Evolutionary conservation across 257 asterid species (phyloP).

Genomic region (Plantago major): DNA sequence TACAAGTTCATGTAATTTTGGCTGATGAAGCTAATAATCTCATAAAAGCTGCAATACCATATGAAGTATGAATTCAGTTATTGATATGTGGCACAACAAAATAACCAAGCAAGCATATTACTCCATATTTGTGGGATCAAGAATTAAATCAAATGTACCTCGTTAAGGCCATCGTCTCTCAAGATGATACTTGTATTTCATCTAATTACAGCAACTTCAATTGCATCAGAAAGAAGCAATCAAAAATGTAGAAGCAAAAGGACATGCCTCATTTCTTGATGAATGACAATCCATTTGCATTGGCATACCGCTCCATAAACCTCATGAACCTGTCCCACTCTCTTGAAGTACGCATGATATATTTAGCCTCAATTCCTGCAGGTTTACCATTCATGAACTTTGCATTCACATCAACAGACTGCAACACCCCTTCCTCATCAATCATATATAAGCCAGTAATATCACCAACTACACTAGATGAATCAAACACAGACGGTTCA

Average conservation of each 20-base stretch:
- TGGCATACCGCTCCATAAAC: conserved; percentile 85
- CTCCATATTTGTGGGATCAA: conserved; percentile 8
- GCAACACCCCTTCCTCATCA: conserved; percentile 85
- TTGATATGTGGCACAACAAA: background rate
- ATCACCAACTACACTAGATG: conserved; percentile 82
- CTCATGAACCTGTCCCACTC: conserved; percentile 99
- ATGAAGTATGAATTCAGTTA: too few species aligned
- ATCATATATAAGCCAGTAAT: conserved; percentile 93
- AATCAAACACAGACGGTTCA: conserved; percentile 88
- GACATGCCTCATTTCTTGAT: conserved; percentile 45
- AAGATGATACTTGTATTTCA: conserved; percentile 16
- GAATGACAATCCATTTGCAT: conserved; percentile 67
- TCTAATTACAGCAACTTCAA: conserved; percentile 25
- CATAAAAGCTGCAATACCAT: conserved; percentile 2
- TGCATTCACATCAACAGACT: conserved; percentile 87
- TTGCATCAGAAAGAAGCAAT: conserved; percentile 16
- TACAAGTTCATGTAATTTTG: background rate
- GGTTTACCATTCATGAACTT: conserved; percentile 89
- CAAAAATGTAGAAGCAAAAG: conserved; percentile 6
- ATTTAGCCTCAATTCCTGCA: conserved; percentile 90
- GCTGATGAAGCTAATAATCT: conserved; percentile 3
- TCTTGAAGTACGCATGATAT: conserved; percentile 66
- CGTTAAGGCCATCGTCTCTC: background rate
- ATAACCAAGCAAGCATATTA: conserved; percentile 1
- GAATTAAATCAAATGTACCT: conserved; percentile 1